Conservation (phyloP, 768 basidiomycete species). For the Suillus subluteus region DNA sequence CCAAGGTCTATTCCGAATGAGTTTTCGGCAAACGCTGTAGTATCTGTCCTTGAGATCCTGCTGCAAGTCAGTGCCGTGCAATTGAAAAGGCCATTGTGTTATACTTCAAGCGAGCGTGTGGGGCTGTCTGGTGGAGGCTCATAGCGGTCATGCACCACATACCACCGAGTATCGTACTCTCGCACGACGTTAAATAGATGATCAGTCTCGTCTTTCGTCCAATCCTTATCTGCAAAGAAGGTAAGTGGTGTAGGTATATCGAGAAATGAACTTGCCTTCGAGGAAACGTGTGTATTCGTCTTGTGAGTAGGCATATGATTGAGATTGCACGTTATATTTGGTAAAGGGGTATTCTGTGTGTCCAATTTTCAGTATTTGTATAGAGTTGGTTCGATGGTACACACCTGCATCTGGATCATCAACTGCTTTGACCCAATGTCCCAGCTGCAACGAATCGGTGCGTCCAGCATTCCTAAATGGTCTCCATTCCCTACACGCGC, state of each 20-base stretch:
- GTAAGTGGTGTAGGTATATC: neutral
- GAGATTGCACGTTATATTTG: constrained; percentile 76
- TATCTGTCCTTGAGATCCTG: constrained; percentile 96
- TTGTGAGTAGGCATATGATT: constrained; percentile 72
- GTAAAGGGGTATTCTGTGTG: constrained; percentile 75
- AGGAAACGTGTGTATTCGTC: constrained; percentile 87
- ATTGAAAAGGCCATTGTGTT: neutral
- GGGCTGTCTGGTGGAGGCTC: constrained; percentile 63
- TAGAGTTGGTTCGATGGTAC: constrained; percentile 18
- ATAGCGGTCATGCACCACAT: constrained; percentile 90
- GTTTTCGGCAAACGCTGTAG: constrained; percentile 86
- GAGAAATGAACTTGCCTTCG: constrained; percentile 52
- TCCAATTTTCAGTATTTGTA: constrained; percentile 5
- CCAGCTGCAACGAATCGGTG: constrained; percentile 65
- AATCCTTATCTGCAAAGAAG: constrained; percentile 63
- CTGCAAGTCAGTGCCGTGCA: neutral
- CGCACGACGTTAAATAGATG: constrained; percentile 82
- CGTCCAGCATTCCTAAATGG: constrained; percentile 76
- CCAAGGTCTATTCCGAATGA: constrained; percentile 85
- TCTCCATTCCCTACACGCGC: constrained; percentile 68
- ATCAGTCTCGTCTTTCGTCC: constrained; percentile 94
- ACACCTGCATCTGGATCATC: constrained; percentile 59
- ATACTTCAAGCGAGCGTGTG: constrained; percentile 71
- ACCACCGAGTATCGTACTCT: constrained; percentile 88
- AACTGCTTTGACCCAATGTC: constrained; percentile 81